Percentiles rank a stretch among this genome's conserved stretches.
These are phyloP conservation scores for Aspergillus arachidicola DNA, from an alignment of 2,329 filamentous ascomycete species.

Conservation along the genomic window DNA sequence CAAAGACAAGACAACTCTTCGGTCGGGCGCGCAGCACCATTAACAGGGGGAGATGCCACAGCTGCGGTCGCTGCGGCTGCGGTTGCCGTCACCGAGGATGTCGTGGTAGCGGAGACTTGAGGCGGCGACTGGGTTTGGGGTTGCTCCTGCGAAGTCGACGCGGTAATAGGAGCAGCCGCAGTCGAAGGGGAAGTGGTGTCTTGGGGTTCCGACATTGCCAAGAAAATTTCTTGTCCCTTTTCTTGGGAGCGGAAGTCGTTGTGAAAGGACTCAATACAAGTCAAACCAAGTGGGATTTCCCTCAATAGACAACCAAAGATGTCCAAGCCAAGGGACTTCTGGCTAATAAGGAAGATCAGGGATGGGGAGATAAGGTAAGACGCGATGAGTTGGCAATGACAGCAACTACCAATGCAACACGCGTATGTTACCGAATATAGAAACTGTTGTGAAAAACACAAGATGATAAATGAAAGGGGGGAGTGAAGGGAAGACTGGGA, in stretches of 20 bases:
- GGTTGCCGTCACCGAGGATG: conserved; percentile 35
- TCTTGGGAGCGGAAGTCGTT: conserved; percentile 34
- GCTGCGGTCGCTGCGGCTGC: conserved; percentile 43
- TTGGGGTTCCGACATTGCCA: conserved; percentile 47
- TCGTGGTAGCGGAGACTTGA: conserved; percentile 28
- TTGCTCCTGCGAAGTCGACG: conserved; percentile 28
- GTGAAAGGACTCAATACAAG: conserved; percentile 16
- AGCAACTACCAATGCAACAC: conserved; percentile 7
- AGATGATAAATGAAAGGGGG: conserved; percentile 10
- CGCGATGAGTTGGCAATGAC: conserved; percentile 10
- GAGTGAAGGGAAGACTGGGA: conserved; percentile 8
- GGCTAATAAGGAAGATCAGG: background rate
- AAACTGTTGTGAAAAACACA: conserved; percentile 5
- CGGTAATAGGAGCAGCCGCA: conserved; percentile 27
- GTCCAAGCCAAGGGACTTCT: conserved; percentile 8
- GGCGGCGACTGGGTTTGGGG: conserved; percentile 23
- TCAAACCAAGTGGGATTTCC: background rate
- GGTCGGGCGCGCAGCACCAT: conserved; percentile 29
- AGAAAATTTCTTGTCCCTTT: conserved; percentile 39
- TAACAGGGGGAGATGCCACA: conserved; percentile 33
- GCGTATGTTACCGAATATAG: conserved; percentile 9
- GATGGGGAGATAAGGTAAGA: background rate
- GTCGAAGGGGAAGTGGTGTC: conserved; percentile 31
- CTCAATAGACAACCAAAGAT: background rate
- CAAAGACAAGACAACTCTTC: conserved; percentile 60